Base-by-base conservation (phyloP, 371 early-diverging fungal genomes). In the Rhizopus delemar region DNA sequence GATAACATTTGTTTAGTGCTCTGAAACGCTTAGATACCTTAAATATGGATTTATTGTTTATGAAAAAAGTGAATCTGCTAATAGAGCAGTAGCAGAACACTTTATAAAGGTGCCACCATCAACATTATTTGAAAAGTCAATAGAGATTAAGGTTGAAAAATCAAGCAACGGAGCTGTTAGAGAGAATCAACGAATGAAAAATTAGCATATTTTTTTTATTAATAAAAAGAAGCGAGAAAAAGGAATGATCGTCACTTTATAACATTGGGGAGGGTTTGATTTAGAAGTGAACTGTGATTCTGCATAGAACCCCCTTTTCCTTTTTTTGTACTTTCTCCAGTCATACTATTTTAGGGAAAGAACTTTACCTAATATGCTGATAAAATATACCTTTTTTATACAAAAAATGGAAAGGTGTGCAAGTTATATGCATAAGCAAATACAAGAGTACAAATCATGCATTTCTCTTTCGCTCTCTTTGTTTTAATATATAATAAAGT, bases 31-130 rank as follows among this genome's bases (percentile, higher is more conserved):
- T 12, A 41, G 51, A 15, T 71, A 71, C 46, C 56, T 68, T 6
- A 39, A 48, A 11, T 65, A 68, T 38, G 71, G 71, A 16, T 71
- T 68, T 41, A 57, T 71, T 34, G 62, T 65, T 8, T 71, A 64
- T 13, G 67, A 65, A 50, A 35, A 71, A 34, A 56, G 53, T 11
- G 54, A 62, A 22, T 58, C 63, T 34, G 68, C 71, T 7, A 2
- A 61, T 3, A 71, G 68, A 39, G 71, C 65, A 36, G 38, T 68
- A 3, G 31, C 32, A 16, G 68, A 68, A 36, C 59, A 60, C 11
- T 70, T 70, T 49, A 55, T 70, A 32, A 66, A 63, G 43, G 53
- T 66, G 0, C n/a, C 53, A 4, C 39, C 54, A 39, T 62, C 63
- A 2, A 65, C 62, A 33, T 15, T 66, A 32, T 69, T 69, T 39